Base-by-base conservation (phyloP, 306 rosid species). In the Parietaria judaica region DNA sequence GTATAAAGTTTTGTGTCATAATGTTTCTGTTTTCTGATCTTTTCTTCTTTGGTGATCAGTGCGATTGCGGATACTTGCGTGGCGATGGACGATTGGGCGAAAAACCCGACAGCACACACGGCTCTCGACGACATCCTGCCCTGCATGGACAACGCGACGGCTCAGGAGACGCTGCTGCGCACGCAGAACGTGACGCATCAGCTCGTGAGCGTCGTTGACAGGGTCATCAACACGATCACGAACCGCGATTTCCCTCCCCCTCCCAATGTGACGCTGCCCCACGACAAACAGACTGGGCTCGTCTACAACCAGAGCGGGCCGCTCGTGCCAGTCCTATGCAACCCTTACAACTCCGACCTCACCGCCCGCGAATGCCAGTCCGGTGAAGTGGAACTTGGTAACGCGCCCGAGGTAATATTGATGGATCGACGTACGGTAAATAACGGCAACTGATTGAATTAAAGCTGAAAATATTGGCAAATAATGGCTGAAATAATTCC, bases 31-130 rank as follows among this genome's bases (percentile, higher is more conserved):
- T 23, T 23, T 23, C 31, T 23, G 31, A 23, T 23, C 1, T 23
- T 23, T 23, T 23, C 31, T 23, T 23, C 31, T 23, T 23, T 23
- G 31, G 31, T 23, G 31, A 23, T 23, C 31, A 91, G 98, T 74
- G 86, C 51, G 71, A 72, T 74, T 62, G 95, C 70, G 12, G 95
- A 92, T 75, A 56, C 96, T 9, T 88, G 96, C 70, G 86, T 88
- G 51, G 82, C 94, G 4, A 86, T 88, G 95, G 81, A 88, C 36
- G 96, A 92, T 6, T 92, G 98, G 96, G 81, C 79, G 45, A 64
- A 62, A 65, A 76, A 84, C 46, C 98, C 96, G 3, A 80, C 78
- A 0, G 77, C 76, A 16, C 80, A 80, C 35, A 92, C 98, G 37
- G 84, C 96, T 39, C 55, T 92, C 57, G 98, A 92, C 67, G 88